Evolutionary conservation across 495 filamentous ascomycete species (phyloP), one percentile per base, ranked within the genome.

Genomic region (Aspergillus bertholletiae): DNA sequence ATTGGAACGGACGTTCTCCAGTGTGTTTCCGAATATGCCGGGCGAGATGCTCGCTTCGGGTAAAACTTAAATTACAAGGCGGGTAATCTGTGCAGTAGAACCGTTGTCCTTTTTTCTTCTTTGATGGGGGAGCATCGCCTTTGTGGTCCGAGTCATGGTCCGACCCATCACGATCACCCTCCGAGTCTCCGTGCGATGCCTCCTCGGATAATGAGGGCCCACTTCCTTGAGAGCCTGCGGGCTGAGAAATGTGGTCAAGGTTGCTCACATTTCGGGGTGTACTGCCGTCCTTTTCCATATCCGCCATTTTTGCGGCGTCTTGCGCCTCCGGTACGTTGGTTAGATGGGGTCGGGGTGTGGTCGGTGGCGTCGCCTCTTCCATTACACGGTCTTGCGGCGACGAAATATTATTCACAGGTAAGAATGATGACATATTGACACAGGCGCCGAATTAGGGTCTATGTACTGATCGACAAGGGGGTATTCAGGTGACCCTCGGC

Each of bases 71-170:
- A 63, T 87, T 91, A 71, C 94, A 98, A 17, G 92, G 89, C 39
- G 95, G 95, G 63, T 92, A 97, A 22, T 96, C 90, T n/a, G 88
- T 96, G 73, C 94, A 98, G 68, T 90, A 97, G 65, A 98, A 98
- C 41, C 91, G 82, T 65, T 96, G 92, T 1, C 92, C 92, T 69
- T 96, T 97, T 74, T 97, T 97, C 79, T 96, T 96, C 70, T 94
- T 96, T 28, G 82, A 82, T 13, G 83, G 82, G 43, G 82, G 75
- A 24, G 81, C 84, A 50, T 80, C 78, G 22, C 87, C 88, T 55
- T 60, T 56, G 37, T 54, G 52, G 6, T 61, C 55, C 15, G 53
- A 54, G 15, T 94, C 91, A 39, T 84, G 83, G 53, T 93, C 90
- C 15, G 91, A 93, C 9, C 74, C 84, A n/a, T 83, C 87, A 26